These are phyloP conservation scores for Amphibolis antarctica DNA, from an alignment of 106 monocot genomes.

Conservation along the genomic window DNA sequence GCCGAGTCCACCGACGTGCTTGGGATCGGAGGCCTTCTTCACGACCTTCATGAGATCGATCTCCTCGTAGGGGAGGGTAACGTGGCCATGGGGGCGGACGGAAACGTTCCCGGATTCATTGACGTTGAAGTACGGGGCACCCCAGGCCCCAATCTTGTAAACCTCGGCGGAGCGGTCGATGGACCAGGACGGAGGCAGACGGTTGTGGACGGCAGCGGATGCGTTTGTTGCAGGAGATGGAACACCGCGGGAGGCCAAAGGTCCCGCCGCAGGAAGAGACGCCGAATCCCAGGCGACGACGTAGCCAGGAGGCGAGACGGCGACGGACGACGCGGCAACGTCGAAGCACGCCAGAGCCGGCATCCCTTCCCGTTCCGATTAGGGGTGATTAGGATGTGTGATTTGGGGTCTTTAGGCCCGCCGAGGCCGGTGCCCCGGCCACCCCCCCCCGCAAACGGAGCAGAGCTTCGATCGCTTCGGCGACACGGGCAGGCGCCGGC, in stretches of 20 bases:
- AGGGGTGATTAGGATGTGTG: slow-evolving; percentile 7
- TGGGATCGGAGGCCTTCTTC: slow-evolving; percentile 51
- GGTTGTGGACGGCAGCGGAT: neutral
- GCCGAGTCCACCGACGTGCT: slow-evolving; percentile 59
- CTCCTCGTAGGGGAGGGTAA: slow-evolving; percentile 68
- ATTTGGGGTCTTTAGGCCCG: slow-evolving; percentile 95
- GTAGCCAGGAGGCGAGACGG: slow-evolving; percentile 34
- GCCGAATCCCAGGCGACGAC: slow-evolving; percentile 34
- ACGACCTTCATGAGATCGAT: slow-evolving; percentile 93
- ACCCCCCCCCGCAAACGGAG: slow-evolving; percentile 88
- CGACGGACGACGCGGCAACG: slow-evolving; percentile 15
- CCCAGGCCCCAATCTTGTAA: slow-evolving; percentile 88
- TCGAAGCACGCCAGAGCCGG: slow-evolving; percentile 76
- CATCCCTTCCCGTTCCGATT: slow-evolving; percentile 59
- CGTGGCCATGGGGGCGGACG: slow-evolving; percentile 45
- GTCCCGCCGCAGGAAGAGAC: slow-evolving; percentile 57
- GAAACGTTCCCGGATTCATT: slow-evolving; percentile 68
- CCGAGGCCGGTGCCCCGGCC: slow-evolving; percentile 99
- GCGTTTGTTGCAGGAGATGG: slow-evolving; percentile 16
- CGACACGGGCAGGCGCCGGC: no score
- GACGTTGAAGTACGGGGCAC: slow-evolving; percentile 80
- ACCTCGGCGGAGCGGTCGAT: slow-evolving; percentile 62
- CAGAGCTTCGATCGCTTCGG: no score
- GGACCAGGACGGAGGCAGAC: slow-evolving; percentile 30
- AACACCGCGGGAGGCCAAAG: slow-evolving; percentile 55